A percentile compares a stretch with the other conserved stretches of the same genome.
These are phyloP conservation scores for Lecanicillium sp. DNA, from an alignment of 2,329 filamentous ascomycete genomes.

Conservation along the genomic window DNA sequence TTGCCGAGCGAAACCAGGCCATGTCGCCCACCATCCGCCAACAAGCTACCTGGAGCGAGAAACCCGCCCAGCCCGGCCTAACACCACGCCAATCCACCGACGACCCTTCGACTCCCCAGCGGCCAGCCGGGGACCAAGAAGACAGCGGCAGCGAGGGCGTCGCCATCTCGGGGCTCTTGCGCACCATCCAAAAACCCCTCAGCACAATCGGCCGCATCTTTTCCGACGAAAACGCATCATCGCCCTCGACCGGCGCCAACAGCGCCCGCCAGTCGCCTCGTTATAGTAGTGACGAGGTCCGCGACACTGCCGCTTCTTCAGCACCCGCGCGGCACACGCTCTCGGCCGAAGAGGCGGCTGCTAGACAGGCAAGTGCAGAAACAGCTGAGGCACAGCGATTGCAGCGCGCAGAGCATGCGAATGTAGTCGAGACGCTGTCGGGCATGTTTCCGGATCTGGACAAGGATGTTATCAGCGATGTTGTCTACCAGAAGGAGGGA, in stretches of 20 bases:
- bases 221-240: slow-evolving; percentile 52
- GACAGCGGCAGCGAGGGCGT: slow-evolving; percentile 58
- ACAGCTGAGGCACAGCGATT: slow-evolving; percentile 78
- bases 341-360: slow-evolving; percentile 79
- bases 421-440: slow-evolving; percentile 86
- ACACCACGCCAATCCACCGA: slow-evolving; percentile 30
- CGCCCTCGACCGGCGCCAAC: slow-evolving; percentile 23
- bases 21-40: slow-evolving; percentile 35
- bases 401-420: slow-evolving; percentile 75
- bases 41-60: slow-evolving; percentile 36
- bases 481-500: slow-evolving; percentile 91
- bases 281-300: slow-evolving; percentile 20
- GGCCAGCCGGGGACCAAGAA: slow-evolving; percentile 16
- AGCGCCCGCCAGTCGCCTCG: slow-evolving; percentile 18
- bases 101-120: slow-evolving; percentile 18
- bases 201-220: slow-evolving; percentile 93
- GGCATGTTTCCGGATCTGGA: slow-evolving; percentile 97
- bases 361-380: slow-evolving; percentile 83
- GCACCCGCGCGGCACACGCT: slow-evolving; percentile 35
- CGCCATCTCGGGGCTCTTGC: slow-evolving; percentile 74
- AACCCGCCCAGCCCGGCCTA: slow-evolving; percentile 26
- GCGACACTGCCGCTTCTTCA: slow-evolving; percentile 20
- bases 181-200: slow-evolving; percentile 84
- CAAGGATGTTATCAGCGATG: slow-evolving; percentile 89
- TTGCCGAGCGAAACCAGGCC: slow-evolving; percentile 76